phyloP scores from a whole-genome alignment of 2,329 filamentous ascomycete species.

The Alternaria tenuissima region DNA sequence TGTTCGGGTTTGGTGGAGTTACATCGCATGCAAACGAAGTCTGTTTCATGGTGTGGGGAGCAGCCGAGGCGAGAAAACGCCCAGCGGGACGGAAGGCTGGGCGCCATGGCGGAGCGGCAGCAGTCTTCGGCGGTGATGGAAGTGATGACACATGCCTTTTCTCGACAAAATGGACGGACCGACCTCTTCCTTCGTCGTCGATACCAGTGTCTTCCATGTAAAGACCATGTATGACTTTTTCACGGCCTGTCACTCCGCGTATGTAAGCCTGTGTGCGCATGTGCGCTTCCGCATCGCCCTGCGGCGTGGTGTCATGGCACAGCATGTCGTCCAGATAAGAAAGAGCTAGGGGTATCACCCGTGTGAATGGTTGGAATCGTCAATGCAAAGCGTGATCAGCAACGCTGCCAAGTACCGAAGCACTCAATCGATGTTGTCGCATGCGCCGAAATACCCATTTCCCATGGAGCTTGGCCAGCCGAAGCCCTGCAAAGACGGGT shows the following conservation, averaged over 20 bases:
- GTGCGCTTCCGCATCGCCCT: not conserved
- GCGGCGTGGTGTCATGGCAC: conserved; percentile 3
- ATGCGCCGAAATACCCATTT: conserved; percentile 28
- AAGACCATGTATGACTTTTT: not conserved
- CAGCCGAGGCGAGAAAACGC: conserved; percentile 15
- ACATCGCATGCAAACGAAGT: conserved; percentile 9
- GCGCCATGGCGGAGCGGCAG: conserved; percentile 24
- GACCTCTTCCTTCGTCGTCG: not conserved
- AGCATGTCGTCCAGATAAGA: conserved; percentile 27
- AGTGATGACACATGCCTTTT: not conserved
- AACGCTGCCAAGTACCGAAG: conserved; percentile 37
- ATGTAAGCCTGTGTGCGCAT: not conserved
- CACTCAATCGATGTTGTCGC: conserved; percentile 25
- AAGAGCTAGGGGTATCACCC: conserved; percentile 11
- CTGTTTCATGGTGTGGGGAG: conserved; percentile 17
- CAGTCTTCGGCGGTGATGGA: conserved; percentile 5
- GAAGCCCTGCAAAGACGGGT: conserved; percentile 15
- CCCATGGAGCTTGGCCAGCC: conserved; percentile 25
- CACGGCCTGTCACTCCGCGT: not conserved
- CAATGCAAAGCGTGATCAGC: conserved; percentile 26
- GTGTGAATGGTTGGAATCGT: conserved; percentile 15
- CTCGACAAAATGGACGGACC: not conserved
- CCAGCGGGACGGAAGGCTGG: conserved; percentile 21
- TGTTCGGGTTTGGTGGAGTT: conserved; percentile 22
- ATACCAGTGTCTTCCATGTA: not conserved